Evolutionary conservation across 176 grass and related monocot species (phyloP), one percentile per base, ranked within the genome.

Genomic region (Raddia distichophylla): DNA sequence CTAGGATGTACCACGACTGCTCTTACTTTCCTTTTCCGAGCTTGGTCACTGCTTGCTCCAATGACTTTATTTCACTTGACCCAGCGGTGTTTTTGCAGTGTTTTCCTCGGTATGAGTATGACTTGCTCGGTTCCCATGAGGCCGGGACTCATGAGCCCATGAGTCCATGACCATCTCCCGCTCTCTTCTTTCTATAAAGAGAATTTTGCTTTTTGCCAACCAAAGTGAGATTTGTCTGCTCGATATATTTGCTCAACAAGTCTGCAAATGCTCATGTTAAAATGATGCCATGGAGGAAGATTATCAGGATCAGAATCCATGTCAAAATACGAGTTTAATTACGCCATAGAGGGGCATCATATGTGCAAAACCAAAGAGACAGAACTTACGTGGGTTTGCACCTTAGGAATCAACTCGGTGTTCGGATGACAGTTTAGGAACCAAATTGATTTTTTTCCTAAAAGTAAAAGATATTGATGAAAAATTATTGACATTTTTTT

Each of bases 171-270:
- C 20, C 59, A 61, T 10, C 20, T 0, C 20, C 43, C 45, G 2
- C 20, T 82, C 73, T 61, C 60, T 82, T 83, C 83, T 82, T 90
- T 90, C 88, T 74, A 90, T 73, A 83, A 86, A 86, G 77, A 22
- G 49, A 5, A 56, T 1, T 78, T 1, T 78, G 86, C 67, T 88
- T 83, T 83, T 82, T 37, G 42, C 22, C 1, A 68, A 4, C 46
- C 15, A 69, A 79, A 75, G 53, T 19, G 14, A 53, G 43, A 67
- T 66, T 62, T 15, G 46, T 40, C 14, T 58, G 42, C 74, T 81
- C 17, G 55, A 18, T 58, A 16, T 33, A 43, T 33, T 51, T 67
- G 51, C n/a, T 75, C 12, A 69, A 33, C 58, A 5, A 2, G 37
- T 40, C 37, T 40, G 37, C 37, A 40, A 40, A 40, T 40, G 37